Percentiles rank a stretch among this genome's conserved stretches.
These are phyloP conservation scores for Pichiaceae sp. DNA, from an alignment of 1,139 yeast genomes.

Conservation along the genomic window DNA sequence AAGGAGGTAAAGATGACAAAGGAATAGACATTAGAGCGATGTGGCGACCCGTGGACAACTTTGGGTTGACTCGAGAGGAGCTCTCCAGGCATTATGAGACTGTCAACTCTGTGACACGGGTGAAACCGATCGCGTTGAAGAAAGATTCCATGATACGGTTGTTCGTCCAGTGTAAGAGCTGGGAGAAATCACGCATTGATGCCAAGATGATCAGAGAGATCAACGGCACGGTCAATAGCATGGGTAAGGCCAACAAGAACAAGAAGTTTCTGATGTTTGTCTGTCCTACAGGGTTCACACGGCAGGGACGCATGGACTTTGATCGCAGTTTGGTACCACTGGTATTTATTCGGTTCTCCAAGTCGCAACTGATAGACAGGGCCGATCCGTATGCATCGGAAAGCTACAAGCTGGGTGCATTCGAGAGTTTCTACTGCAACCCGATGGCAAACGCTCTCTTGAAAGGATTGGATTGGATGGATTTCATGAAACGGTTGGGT, in stretches of 20 bases:
- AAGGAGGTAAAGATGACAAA: conserved; percentile 67
- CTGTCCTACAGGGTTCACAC: conserved; percentile 53
- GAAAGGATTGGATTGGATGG: conserved; percentile 30
- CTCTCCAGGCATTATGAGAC: conserved; percentile 7
- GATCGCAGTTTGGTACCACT: conserved; percentile 45
- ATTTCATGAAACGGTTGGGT: conserved; percentile 8
- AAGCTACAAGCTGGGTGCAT: conserved; percentile 34
- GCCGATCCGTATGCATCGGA: conserved; percentile 26
- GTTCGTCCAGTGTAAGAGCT: conserved; percentile 23
- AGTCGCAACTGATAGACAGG: conserved; percentile 15
- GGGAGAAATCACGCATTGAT: conserved; percentile 17
- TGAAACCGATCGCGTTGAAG: conserved; percentile 22
- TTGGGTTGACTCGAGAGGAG: conserved; percentile 1
- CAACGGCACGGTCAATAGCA: conserved; percentile 22
- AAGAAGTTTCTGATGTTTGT: conserved; percentile 33
- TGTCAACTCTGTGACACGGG: conserved; percentile 15
- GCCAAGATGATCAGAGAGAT: conserved; percentile 26
- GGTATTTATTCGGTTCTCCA: conserved; percentile 38
- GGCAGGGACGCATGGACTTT: conserved; percentile 49
- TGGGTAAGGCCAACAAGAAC: conserved; percentile 39
- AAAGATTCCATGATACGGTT: conserved; percentile 12
- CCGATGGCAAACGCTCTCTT: conserved; percentile 31
- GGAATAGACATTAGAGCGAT: conserved; percentile 64
- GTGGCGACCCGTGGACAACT: conserved; percentile 38
- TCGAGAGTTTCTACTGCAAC: conserved; percentile 38